Evolutionary conservation across 805 yeast genomes (phyloP).

Genomic region (Candida sakaeoensis): DNA sequence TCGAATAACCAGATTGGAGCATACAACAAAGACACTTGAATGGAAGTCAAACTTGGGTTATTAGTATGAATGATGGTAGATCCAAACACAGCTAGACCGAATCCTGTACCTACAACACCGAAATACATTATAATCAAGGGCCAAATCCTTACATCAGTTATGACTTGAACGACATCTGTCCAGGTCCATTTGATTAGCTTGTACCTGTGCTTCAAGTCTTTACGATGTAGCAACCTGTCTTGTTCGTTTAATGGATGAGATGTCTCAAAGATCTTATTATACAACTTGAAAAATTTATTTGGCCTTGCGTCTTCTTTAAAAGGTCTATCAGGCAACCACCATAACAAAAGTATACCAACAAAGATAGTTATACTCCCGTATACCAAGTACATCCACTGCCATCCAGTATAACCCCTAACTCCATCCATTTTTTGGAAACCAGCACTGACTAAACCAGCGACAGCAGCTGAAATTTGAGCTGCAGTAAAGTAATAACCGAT

Average conservation of each 20-base stretch:
- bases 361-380: conserved; percentile 69
- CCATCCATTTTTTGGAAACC: conserved; percentile 85
- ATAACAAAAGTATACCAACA: conserved; percentile 59
- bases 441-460: conserved; percentile 81
- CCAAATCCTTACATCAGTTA: conserved; percentile 69
- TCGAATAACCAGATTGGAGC: conserved; percentile 94
- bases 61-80: conserved; percentile 68
- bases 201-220: conserved; percentile 57
- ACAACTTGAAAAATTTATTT: conserved; percentile 15
- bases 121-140: conserved; percentile 84
- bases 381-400: conserved; percentile 81
- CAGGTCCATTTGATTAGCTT: conserved; percentile 50
- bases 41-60: conserved; percentile 59
- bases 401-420: conserved; percentile 65
- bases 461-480: conserved; percentile 88
- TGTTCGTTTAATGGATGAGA: conserved; percentile 47
- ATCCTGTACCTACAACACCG: conserved; percentile 91
- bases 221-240: conserved; percentile 55
- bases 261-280: conserved; percentile 26
- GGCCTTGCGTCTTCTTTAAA: conserved; percentile 12
- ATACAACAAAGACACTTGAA: conserved; percentile 67
- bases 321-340: conserved; percentile 90
- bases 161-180: conserved; percentile 51
- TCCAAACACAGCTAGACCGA: conserved; percentile 80
- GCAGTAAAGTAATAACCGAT: conserved; percentile 90